Base-by-base conservation (phyloP, 169 alveolate species). In the Toxoplasma gondii region DNA sequence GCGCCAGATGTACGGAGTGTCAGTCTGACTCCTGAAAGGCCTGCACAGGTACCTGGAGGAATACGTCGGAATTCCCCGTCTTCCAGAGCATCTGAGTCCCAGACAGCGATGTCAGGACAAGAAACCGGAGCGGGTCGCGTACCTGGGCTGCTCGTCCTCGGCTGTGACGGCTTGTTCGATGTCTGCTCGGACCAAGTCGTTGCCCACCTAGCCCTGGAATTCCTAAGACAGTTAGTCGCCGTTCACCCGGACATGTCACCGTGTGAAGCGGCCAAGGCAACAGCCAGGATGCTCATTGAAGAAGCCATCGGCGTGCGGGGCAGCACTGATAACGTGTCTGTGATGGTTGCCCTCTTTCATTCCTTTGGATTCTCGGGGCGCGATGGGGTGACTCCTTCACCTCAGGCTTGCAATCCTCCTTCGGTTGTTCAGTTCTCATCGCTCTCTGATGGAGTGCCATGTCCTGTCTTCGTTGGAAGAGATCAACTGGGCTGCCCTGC, bases 81-180 rank as follows among this genome's bases (percentile, higher is more conserved):
- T 16, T 1, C 74, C 34, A 16, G 74, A 1, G 4, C 74, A 1
- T 64, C 74, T 4, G 4, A 12, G 4, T 29, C 81, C 36, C 34
- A 69, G 9, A 29, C 36, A 24, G 81, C 81, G 31, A 69, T 5
- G 9, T 9, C 81, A 24, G 24, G 31, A 10, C 81, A 58, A 24
- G n/a, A n/a, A 24, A 29, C 31, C 44, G 43, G 44, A 7, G 45
- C 44, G 45, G 43, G 45, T 24, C 4, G 69, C 1, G 88, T 38
- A n/a, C 94, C 94, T 34, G 94, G 64, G 69, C 43, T 80, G 94
- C 94, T 91, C 41, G 22, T 91, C 34, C 82, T 91, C 54, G 94
- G 91, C 29, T 91, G 94, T 36, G 94, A 91, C 41, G 94, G 94
- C 10, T 64, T 91, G 36, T 91, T 91, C 81, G 94, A 91, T 34